phyloP scores from a whole-genome alignment of 139 green algal species.

The Raphidocelis subcapitata region DNA sequence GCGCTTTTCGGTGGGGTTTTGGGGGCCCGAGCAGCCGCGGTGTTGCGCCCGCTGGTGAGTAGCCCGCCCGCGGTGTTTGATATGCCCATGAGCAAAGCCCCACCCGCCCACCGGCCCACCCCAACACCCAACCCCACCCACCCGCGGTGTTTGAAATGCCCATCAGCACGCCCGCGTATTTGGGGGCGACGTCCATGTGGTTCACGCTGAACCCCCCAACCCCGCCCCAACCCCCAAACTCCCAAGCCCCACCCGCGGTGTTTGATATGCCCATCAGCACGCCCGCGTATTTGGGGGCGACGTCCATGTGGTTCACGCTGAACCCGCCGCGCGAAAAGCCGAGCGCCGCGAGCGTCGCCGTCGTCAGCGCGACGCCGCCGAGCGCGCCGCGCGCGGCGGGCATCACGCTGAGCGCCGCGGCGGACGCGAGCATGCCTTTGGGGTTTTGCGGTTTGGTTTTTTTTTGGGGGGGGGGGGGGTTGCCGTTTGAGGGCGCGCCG shows the following conservation, averaged over 20 bases:
- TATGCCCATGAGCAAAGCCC: background rate
- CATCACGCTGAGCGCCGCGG: slow-evolving; percentile 72
- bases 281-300: slow-evolving; percentile 92
- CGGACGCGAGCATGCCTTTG: slow-evolving; percentile 59
- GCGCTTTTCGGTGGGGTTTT: background rate
- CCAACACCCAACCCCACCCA: background rate
- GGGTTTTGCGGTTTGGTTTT: background rate
- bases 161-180: background rate
- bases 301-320: slow-evolving; percentile 97
- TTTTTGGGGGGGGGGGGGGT: too few species aligned
- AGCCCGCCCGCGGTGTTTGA: background rate
- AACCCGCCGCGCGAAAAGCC: slow-evolving; percentile 92
- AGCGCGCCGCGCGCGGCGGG: slow-evolving; percentile 29
- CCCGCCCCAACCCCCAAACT: background rate
- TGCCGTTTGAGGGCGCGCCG: background rate
- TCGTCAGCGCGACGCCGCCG: slow-evolving; percentile 43
- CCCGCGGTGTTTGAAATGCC: slow-evolving; percentile 3
- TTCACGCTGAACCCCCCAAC: slow-evolving; percentile 61
- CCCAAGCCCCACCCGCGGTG: slow-evolving; percentile 56
- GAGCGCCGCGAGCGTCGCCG: slow-evolving; percentile 52
- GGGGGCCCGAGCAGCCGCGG: background rate
- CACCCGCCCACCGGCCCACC: background rate
- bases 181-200: slow-evolving; percentile 97
- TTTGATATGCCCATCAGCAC: slow-evolving; percentile 95
- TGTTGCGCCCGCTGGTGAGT: background rate